A percentile compares a stretch with the other conserved stretches of the same genome.
phyloP scores from a whole-genome alignment of 1,284 basidiomycete genomes.

The Fomitopsis pinicola region DNA sequence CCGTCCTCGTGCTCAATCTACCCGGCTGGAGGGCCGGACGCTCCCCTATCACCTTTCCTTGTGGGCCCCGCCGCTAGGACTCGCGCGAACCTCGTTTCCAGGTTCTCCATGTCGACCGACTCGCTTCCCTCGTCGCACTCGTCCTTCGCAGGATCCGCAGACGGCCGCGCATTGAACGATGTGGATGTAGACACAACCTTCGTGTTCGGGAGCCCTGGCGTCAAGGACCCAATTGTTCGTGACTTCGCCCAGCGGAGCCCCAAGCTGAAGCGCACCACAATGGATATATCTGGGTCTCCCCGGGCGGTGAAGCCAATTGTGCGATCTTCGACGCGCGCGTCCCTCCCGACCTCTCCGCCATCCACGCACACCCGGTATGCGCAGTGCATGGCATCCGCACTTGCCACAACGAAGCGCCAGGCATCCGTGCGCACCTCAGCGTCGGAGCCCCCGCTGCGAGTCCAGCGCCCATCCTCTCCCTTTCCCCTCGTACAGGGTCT shows the following conservation, averaged over 20 bases:
- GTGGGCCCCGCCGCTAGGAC: not conserved
- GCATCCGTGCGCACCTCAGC: slow-evolving; percentile 5
- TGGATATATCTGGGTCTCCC: not conserved
- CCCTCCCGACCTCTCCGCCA: slow-evolving; percentile 15
- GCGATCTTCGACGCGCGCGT: slow-evolving; percentile 7
- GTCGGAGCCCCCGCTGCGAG: slow-evolving; percentile 2
- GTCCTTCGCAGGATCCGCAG: slow-evolving; percentile 3
- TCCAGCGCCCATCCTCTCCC: slow-evolving; percentile 8
- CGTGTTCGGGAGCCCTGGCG: slow-evolving; percentile 2
- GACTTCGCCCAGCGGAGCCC: not conserved
- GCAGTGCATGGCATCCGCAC: not conserved
- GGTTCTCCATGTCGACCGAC: slow-evolving; percentile 1
- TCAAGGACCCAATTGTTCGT: not conserved
- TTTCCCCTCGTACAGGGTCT: slow-evolving; percentile 14
- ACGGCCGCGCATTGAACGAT: not conserved
- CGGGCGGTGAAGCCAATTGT: not conserved
- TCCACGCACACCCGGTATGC: not conserved
- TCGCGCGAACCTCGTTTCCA: not conserved
- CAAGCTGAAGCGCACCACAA: not conserved
- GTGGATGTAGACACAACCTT: slow-evolving; percentile 4
- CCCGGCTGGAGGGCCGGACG: not conserved
- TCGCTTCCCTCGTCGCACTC: not conserved
- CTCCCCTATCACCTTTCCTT: not conserved
- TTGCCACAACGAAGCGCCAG: not conserved
- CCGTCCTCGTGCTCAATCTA: slow-evolving; percentile 20